Conservation (phyloP, 2,329 filamentous ascomycete genomes). For the Tolypocladium amazonense region DNA sequence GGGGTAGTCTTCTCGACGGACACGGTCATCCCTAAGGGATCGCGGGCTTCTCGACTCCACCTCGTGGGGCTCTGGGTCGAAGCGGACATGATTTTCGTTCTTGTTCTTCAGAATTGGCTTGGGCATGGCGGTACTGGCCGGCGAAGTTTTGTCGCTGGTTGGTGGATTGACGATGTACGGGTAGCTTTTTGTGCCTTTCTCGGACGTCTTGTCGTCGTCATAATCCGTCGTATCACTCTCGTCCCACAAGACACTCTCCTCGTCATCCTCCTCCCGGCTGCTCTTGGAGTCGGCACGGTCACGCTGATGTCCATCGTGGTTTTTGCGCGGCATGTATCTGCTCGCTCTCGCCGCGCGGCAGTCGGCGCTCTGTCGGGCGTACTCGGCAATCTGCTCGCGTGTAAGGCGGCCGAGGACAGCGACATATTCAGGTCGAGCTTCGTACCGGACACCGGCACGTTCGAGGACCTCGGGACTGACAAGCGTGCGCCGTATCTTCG, state of each 20-base stretch:
- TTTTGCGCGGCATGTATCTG: conserved; percentile 4
- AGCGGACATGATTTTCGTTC: conserved; percentile 45
- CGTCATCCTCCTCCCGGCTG: conserved; percentile 20
- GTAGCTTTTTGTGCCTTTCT: conserved; percentile 20
- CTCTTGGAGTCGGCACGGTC: conserved; percentile 21
- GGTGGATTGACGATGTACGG: conserved; percentile 27
- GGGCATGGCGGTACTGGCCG: conserved; percentile 27
- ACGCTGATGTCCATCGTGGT: conserved; percentile 5
- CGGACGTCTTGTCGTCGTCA: conserved; percentile 20
- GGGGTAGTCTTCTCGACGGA: conserved; percentile 11
- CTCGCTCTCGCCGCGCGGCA: conserved; percentile 29
- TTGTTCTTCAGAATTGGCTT: conserved; percentile 54
- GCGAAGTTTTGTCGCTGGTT: conserved; percentile 20
- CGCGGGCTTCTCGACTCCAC: conserved; percentile 21
- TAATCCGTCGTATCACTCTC: conserved; percentile 20
- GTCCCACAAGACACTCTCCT: conserved; percentile 18
- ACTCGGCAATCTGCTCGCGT: conserved; percentile 39
- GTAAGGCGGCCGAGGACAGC: conserved; percentile 46
- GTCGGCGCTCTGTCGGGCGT: conserved; percentile 37
- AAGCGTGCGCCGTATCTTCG: conserved; percentile 41
- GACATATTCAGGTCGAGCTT: conserved; percentile 49
- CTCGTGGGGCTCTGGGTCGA: conserved; percentile 37
- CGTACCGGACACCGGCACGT: conserved; percentile 45
- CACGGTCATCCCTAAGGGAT: conserved; percentile 21
- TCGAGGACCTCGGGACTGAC: conserved; percentile 49